Evolutionary conservation across 2,329 filamentous ascomycete genomes (phyloP), one percentile per base, ranked within the genome.

Genomic region (Phialemonium atrogriseum): DNA sequence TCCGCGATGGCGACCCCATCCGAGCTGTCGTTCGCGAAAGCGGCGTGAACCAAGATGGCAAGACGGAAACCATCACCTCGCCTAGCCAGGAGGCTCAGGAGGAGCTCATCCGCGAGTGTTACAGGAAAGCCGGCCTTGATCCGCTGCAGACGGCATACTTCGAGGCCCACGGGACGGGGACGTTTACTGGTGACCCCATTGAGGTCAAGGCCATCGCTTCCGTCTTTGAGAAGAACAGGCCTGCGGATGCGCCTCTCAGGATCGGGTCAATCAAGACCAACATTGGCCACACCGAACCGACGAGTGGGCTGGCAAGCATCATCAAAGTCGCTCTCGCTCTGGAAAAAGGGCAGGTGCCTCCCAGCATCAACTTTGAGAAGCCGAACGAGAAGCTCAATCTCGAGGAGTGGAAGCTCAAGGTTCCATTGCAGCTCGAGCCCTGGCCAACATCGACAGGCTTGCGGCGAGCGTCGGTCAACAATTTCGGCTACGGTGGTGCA

Each of bases 101-200:
- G 0, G 22, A 30, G 1, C 44, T 56, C 1, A 62, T 60, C 14
- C 30, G 48, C 18, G 32, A 34, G 2, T 51, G 51, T 0, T 65
- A 65, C 32, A 19, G 12, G 1, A 41, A 42, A 2, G 50, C 55
- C 2, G 43, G 45, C 0, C 41, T 49, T 31, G 15, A 42, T 20
- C 45, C 45, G 7, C 19, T 22, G 5, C 40, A 49, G 15, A 46
- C 48, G n/a, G 47, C 48, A 23, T 62, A 56, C 32, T 49, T 64
- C 24, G 61, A 65, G 43, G 51, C 53, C 5, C 64, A 70, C 36
- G 66, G 64, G 4, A 69, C 66, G 1, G 64, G 64, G 4, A 70
- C 66, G 2, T 45, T 51, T 18, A 58, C 59, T 5, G 67, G 66
- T 2, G 66, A 70, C 37, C 60, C 62, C 0, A 54, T 58, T 12